Evolutionary conservation across 2,329 filamentous ascomycete genomes (phyloP), one percentile per base, ranked within the genome.

Genomic region (Pleurostoma richardsiae): DNA sequence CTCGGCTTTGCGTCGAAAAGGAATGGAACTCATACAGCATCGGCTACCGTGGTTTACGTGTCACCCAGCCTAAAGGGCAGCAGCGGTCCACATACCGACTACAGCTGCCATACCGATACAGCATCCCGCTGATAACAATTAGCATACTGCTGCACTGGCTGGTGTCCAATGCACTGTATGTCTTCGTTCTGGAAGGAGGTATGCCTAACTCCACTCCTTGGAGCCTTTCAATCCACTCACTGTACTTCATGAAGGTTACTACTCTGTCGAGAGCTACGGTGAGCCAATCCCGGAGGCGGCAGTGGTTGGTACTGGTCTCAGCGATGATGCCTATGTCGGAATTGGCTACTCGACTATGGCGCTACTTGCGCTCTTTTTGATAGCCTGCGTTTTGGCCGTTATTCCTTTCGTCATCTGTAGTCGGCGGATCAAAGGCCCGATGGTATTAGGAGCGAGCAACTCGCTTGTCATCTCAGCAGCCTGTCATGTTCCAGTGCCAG

Each of bases 81-180:
- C 58, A 60, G 38, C 27, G 43, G 2, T 59, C 57, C 3, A 54
- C 45, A 3, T 59, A 58, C 41, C 43, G 54, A 33, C 46, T 59
- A 3, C 55, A 58, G 36, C 40, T 60, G 3, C 56, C 58, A 6
- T 59, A 57, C 28, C 41, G 41, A 7, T 59, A 54, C 41, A 53
- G 51, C 11, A 28, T 59, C 4, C 54, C 58, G 1, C 46, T 61
- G 5, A 43, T 59, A 0, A 29, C 40, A 3, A 40, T 49, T 2
- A 52, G 53, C 30, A 40, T 42, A 3, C 10, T 53, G 3, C 36
- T 57, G 2, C 56, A 57, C 40, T 54, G 52, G 52, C 26, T 54
- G 1, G 30, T 59, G 36, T 59, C 58, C 41, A 54, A 52, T 39
- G 49, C 47, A 29, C 6, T 57, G 2, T 56, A 50, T 27, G 19